Percentiles rank a stretch among this genome's conserved stretches.
phyloP scores from a whole-genome alignment of 129 eudicot genomes.

The Chrysanthemum lavandulifolium region DNA sequence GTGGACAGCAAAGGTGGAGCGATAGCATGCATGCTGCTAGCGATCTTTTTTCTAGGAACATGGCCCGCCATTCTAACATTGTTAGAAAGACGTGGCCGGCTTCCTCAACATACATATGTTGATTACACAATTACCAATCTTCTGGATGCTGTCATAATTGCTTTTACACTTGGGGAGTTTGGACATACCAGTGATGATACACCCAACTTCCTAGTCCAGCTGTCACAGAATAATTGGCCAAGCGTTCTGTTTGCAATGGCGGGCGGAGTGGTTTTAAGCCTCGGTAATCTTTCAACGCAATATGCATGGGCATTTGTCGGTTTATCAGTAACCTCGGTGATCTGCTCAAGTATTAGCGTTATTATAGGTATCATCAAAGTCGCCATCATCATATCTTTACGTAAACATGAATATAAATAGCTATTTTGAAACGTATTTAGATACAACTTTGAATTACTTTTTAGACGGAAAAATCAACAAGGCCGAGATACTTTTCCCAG shows the following conservation, averaged over 20 bases:
- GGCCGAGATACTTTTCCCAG: constrained; percentile 80
- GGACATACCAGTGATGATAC: constrained; percentile 45
- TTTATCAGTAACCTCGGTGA: constrained; percentile 65
- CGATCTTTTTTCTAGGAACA: constrained; percentile 74
- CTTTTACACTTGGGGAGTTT: constrained; percentile 77
- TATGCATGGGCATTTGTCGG: constrained; percentile 90
- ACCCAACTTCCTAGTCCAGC: constrained; percentile 73
- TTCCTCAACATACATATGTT: constrained; percentile 91
- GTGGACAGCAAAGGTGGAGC: constrained; percentile 92
- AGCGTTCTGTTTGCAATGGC: constrained; percentile 75
- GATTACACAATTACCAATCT: constrained; percentile 82
- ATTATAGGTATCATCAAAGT: constrained; percentile 49
- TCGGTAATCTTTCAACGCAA: constrained; percentile 70
- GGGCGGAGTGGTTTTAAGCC: constrained; percentile 71
- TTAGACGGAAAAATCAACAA: constrained; percentile 72
- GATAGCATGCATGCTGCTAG: constrained; percentile 74
- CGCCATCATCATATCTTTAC: not conserved
- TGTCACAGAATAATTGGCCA: constrained; percentile 82
- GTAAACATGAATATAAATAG: too few species aligned
- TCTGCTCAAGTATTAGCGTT: constrained; percentile 62
- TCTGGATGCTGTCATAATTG: constrained; percentile 74
- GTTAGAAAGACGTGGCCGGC: constrained; percentile 84
- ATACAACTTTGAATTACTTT: constrained; percentile 80
- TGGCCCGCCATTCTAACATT: constrained; percentile 85
- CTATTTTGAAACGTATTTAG: constrained; percentile 26